Conservation (phyloP, 192 early-diverging fungal species). For the Gonapodya sp. region DNA sequence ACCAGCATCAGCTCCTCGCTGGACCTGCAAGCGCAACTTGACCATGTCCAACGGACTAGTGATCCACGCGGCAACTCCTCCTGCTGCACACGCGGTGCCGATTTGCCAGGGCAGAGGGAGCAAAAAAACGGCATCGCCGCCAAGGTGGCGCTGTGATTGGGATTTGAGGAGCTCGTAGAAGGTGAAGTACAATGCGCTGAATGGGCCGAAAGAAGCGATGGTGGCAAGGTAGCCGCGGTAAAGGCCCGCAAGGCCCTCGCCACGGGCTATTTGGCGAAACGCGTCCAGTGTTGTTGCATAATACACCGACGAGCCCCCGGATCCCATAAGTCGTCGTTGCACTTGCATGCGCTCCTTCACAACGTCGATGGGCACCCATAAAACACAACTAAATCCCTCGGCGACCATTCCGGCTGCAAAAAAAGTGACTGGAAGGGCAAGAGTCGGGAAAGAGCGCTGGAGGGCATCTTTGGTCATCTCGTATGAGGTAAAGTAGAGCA, state of each 20-base stretch:
- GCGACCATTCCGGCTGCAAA: constrained; percentile 3
- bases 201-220: background rate
- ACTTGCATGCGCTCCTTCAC: constrained; percentile 10
- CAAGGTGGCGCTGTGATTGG: background rate
- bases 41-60: constrained; percentile 90
- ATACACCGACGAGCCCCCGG: background rate
- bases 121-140: background rate
- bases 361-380: constrained; percentile 9
- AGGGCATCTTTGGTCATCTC: background rate
- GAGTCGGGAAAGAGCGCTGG: background rate
- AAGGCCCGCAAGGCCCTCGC: background rate
- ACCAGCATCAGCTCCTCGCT: constrained; percentile 19
- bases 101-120: constrained; percentile 1
- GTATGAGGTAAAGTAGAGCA: constrained; percentile 11
- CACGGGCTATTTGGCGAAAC: background rate
- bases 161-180: constrained; percentile 7
- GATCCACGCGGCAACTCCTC: constrained; percentile 69
- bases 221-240: constrained; percentile 2
- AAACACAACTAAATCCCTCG: background rate
- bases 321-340: background rate
- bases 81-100: constrained; percentile 6
- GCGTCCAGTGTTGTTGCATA: background rate
- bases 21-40: constrained; percentile 88
- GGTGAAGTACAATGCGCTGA: background rate
- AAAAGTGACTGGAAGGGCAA: background rate